Evolutionary conservation across 2,329 filamentous ascomycete genomes (phyloP), one percentile per base, ranked within the genome.

Genomic region (Aaosphaeria arxii): DNA sequence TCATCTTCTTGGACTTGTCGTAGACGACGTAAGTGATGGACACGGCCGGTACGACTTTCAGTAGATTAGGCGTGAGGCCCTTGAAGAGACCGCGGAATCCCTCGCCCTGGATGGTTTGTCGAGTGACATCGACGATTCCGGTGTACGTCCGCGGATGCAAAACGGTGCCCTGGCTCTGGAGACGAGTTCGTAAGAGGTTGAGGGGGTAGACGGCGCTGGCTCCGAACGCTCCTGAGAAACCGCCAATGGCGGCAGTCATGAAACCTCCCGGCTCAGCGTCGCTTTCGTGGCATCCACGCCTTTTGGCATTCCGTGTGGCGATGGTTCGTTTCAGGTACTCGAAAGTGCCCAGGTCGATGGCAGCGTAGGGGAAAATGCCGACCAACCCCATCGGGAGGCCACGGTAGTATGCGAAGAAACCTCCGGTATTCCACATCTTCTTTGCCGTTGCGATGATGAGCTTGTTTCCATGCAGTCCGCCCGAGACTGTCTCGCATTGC

Each of bases 321-420:
- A 95, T 84, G 6, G 78, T 78, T 42, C 82, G 83, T 73, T 99
- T 99, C 52, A 96, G 80, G 51, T 94, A 84, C 72, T 99, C 94
- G 64, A 97, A 99, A 0, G 90, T 96, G 55, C 89, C 90, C 63
- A 99, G 86, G 66, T 99, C 94, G 64, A 99, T 95, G 43, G 94
- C 94, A 39, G 91, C 92, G 70, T 97, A 99, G 0, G 94, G 94
- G 62, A 99, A 99, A 85, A 97, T 96, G 67, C 94, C 94, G 44
- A 96, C 75, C 4, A 99, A 79, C 11, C 94, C 94, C 82, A 97
- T 94, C 0, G 91, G 91, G 32, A 99, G 80, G 38, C 94, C 94
- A 46, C 92, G 89, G 70, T 97, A 99, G 54, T 91, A 92, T 5
- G 88, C 80, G 31, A 82, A 77, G 30, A 91, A 57, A 24, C 89